A percentile compares a stretch with the other conserved stretches of the same genome.
phyloP scores from a whole-genome alignment of 345 rosid genomes.

The Lagerstroemia speciosa region DNA sequence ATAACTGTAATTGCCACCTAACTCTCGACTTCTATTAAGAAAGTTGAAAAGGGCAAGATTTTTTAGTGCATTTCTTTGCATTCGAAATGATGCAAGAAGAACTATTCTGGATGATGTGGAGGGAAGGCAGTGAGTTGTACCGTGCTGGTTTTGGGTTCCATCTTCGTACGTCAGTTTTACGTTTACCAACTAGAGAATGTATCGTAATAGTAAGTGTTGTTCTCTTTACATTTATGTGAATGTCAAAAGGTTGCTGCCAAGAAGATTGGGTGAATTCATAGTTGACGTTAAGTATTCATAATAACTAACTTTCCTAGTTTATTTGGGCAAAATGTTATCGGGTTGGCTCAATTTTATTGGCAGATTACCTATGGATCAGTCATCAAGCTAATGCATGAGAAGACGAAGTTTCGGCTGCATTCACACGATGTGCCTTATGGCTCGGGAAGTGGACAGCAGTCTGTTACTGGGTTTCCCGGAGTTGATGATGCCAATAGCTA shows the following conservation, averaged over 20 bases:
- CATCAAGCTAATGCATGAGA: constrained; percentile 90
- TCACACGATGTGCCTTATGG: constrained; percentile 99
- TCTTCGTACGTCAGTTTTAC: not conserved
- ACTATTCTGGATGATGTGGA: too few species aligned
- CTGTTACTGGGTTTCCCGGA: constrained; percentile 81
- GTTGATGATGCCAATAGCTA: constrained; percentile 93
- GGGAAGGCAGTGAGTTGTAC: not conserved
- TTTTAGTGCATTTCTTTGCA: not conserved
- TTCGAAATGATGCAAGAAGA: not conserved
- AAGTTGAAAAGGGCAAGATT: not conserved
- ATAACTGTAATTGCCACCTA: not conserved
- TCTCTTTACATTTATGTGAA: not conserved
- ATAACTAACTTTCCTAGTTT: not conserved
- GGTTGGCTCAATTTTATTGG: constrained; percentile 1
- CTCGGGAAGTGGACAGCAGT: constrained; percentile 98
- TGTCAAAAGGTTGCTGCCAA: not conserved
- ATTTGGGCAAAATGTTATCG: not conserved
- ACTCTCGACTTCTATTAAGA: not conserved
- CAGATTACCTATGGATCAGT: constrained; percentile 85
- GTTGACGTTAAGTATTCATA: not conserved
- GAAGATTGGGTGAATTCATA: not conserved
- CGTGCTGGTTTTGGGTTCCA: not conserved
- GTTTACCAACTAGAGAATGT: not conserved
- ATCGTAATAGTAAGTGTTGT: not conserved
- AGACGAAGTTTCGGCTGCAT: constrained; percentile 69